A percentile compares a stretch with the other conserved stretches of the same genome.
These are phyloP conservation scores for Ustilago sp. DNA, from an alignment of 1,284 basidiomycete species.

Conservation along the genomic window DNA sequence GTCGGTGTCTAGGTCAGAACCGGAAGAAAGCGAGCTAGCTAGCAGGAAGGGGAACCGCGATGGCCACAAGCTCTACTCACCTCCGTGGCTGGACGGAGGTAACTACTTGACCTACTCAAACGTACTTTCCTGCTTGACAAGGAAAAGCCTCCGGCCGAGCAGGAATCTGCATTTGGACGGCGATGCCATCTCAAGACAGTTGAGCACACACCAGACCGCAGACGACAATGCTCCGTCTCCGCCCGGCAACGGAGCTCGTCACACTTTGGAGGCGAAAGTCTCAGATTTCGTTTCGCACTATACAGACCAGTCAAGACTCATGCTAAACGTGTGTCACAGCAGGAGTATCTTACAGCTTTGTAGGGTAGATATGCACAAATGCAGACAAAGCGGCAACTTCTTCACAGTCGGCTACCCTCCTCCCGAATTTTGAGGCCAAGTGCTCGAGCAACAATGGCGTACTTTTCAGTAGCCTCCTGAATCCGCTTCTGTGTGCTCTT, in stretches of 20 bases:
- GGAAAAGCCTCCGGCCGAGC: too few species aligned
- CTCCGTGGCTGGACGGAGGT: neutral
- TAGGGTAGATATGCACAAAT: too few species aligned
- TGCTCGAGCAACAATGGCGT: conserved; percentile 57
- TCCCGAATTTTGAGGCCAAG: conserved; percentile 58
- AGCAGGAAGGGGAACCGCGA: neutral
- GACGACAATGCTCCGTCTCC: neutral
- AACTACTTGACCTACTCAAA: too few species aligned
- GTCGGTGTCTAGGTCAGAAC: too few species aligned
- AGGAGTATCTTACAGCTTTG: too few species aligned
- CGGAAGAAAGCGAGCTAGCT: too few species aligned
- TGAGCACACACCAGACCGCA: neutral
- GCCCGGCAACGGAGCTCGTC: neutral
- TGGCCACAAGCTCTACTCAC: neutral
- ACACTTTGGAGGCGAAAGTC: neutral
- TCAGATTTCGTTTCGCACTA: neutral
- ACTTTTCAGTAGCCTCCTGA: conserved; percentile 62
- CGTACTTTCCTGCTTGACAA: too few species aligned
- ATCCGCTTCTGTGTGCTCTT: conserved; percentile 66
- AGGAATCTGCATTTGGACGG: neutral
- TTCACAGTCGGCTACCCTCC: conserved; percentile 11
- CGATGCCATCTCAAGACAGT: neutral
- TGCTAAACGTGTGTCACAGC: neutral
- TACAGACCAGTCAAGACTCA: neutral
- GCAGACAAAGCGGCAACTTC: neutral